phyloP scores from a whole-genome alignment of 495 filamentous ascomycete genomes.

The Lasiosphaeris hirsuta region DNA sequence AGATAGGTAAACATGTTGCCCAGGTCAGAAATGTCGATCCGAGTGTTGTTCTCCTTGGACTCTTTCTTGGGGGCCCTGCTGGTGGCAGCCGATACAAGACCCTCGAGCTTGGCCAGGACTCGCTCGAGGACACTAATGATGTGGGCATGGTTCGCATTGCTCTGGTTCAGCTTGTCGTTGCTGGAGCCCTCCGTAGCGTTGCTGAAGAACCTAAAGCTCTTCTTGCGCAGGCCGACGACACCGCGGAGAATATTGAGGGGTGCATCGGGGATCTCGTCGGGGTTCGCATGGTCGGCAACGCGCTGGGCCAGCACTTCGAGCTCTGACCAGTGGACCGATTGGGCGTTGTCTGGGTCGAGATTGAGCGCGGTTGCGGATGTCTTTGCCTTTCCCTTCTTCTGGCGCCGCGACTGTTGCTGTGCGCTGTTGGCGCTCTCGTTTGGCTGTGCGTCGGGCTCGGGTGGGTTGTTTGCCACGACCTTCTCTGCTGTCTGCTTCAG shows the following conservation, averaged over 20 bases:
- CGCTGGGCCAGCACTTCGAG: conserved; percentile 21
- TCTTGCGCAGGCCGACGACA: conserved; percentile 28
- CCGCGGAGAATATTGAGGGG: conserved; percentile 26
- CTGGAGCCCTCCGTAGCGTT: conserved; percentile 13
- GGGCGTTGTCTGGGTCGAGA: conserved; percentile 1
- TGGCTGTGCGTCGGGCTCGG: not conserved
- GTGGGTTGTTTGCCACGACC: not conserved
- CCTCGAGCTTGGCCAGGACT: conserved; percentile 22
- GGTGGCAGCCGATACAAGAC: not conserved
- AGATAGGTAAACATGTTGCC: conserved; percentile 30
- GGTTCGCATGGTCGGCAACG: conserved; percentile 18
- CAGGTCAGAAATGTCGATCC: conserved; percentile 16
- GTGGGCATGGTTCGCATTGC: conserved; percentile 24
- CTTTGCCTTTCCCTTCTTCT: conserved; percentile 16
- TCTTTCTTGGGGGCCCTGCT: not conserved
- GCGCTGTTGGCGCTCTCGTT: not conserved
- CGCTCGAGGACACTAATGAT: conserved; percentile 27
- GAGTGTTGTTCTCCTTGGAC: not conserved
- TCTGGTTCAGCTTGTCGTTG: conserved; percentile 17
- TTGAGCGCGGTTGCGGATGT: not conserved
- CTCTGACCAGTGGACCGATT: conserved; percentile 21
- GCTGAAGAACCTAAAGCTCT: conserved; percentile 24
- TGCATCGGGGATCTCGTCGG: conserved; percentile 25
- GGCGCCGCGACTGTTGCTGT: not conserved
- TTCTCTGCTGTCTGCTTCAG: conserved; percentile 18